Evolutionary conservation across 345 rosid genomes (phyloP).

Genomic region (Toxicodendron radicans): DNA sequence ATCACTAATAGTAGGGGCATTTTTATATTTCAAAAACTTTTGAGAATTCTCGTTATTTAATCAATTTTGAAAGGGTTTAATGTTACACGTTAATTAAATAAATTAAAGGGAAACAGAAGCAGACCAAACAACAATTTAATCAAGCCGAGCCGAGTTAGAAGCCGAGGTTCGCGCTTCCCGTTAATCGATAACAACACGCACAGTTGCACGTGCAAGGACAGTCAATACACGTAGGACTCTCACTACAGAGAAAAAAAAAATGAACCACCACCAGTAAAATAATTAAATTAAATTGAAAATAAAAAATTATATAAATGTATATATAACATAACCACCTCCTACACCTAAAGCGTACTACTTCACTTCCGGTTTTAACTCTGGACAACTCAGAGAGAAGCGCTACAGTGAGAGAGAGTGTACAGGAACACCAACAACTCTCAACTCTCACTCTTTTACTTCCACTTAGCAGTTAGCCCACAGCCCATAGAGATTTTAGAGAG

Average conservation of each 20-base stretch:
- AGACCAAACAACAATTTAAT: constrained; percentile 4
- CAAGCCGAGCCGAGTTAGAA: constrained; percentile 52
- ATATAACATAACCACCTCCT: constrained; percentile 13
- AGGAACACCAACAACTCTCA: constrained; percentile 8
- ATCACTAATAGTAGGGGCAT: too few relatives aligned
- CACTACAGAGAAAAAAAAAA: neutral
- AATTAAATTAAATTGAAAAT: neutral
- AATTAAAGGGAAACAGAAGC: too few relatives aligned
- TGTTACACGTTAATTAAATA: too few relatives aligned
- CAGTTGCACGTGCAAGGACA: constrained; percentile 58
- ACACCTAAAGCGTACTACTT: neutral
- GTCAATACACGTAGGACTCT: constrained; percentile 36
- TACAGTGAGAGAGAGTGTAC: constrained; percentile 13
- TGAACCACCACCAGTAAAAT: constrained; percentile 3
- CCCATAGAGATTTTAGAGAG: constrained; percentile 14
- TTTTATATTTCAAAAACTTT: too few relatives aligned
- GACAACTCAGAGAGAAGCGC: neutral
- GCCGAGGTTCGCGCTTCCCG: constrained; percentile 57
- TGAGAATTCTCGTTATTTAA: too few relatives aligned
- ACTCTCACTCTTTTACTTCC: neutral
- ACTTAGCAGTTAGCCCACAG: neutral
- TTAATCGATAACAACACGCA: constrained; percentile 40
- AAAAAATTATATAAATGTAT: constrained; percentile 13
- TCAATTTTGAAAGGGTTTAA: too few relatives aligned
- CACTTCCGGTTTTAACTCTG: constrained; percentile 25